Evolutionary conservation across 805 yeast genomes (phyloP), one percentile per base, ranked within the genome.

Genomic region (Millerozyma acaciae): DNA sequence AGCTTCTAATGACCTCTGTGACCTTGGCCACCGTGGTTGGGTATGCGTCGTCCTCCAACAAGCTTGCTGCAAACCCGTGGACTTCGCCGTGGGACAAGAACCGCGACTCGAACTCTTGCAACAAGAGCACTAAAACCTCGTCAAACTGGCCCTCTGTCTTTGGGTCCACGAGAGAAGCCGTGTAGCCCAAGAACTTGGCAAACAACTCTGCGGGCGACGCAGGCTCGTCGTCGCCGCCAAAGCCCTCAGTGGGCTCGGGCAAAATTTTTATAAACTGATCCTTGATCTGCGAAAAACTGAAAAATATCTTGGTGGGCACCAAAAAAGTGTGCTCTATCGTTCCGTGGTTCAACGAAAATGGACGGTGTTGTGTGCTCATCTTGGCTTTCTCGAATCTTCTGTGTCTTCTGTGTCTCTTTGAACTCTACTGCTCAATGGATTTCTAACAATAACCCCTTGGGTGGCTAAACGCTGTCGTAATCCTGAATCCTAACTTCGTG

Each of bases 181-280:
- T 70, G 56, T 73, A 83, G 12, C 95, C 96, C 39, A 93, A 67
- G 55, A 93, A 93, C 49, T 78, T 76, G 39, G 85, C 86, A 42
- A 87, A 73, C 38, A 93, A 74, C 62, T 90, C 97, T 23, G 87
- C 81, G 29, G 89, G 79, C 28, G 90, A 79, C 21, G 86, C 63
- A 22, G 96, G 96, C 65, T 89, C 97, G 43, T 83, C 83, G 47
- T 85, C 95, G 38, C 76, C 82, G 30, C 89, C 90, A 47, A 75
- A 80, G 10, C 83, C 93, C 53, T 86, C 96, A 27, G 96, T 83
- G 26, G 78, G 78, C 30, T 73, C 76, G 6, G 94, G 90, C 45
- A 93, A 75, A 14, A 79, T 65, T 55, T 84, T 84, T 52, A 65
- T 68, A 59, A 90, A 93, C 61, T 82, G 94, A 45, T 87, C 89